A percentile compares a stretch with the other conserved stretches of the same genome.
Evolutionary conservation across 2,329 filamentous ascomycete species (phyloP).

Genomic region (Periconia digitata): DNA sequence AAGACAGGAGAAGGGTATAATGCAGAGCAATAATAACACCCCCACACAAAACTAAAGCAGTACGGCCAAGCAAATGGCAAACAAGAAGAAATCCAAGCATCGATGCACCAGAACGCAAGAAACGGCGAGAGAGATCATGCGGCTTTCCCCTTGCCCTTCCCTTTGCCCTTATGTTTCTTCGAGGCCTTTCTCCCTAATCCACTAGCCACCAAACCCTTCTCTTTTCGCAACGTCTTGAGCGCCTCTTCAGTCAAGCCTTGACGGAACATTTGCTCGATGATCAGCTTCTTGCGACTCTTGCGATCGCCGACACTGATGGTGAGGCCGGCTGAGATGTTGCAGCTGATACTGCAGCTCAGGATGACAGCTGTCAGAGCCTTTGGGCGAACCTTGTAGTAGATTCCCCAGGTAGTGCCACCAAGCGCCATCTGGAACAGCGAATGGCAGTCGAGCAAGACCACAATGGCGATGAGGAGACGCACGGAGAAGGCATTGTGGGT

Average conservation of each 20-base stretch:
- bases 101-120: no score
- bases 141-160: neutral
- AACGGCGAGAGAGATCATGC: no score
- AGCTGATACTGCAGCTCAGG: conserved; percentile 73
- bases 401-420: conserved; percentile 77
- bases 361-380: conserved; percentile 80
- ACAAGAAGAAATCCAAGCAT: no score
- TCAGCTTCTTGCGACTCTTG: conserved; percentile 80
- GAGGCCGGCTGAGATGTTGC: conserved; percentile 75
- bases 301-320: conserved; percentile 76
- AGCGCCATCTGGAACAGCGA: conserved; percentile 79
- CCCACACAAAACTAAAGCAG: no score
- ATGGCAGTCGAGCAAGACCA: conserved; percentile 76
- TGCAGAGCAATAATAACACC: no score
- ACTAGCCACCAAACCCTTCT: conserved; percentile 35
- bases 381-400: conserved; percentile 69
- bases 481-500: conserved; percentile 81
- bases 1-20: no score
- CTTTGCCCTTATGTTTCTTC: conserved; percentile 13
- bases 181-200: conserved; percentile 29
- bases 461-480: conserved; percentile 70
- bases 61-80: neutral
- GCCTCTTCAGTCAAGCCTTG: conserved; percentile 72
- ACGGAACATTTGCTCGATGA: conserved; percentile 72
- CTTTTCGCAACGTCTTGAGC: conserved; percentile 57